Evolutionary conservation across 352 stramenopile genomes (phyloP), one percentile per base, ranked within the genome.

Genomic region (Pythium sukuiense): DNA sequence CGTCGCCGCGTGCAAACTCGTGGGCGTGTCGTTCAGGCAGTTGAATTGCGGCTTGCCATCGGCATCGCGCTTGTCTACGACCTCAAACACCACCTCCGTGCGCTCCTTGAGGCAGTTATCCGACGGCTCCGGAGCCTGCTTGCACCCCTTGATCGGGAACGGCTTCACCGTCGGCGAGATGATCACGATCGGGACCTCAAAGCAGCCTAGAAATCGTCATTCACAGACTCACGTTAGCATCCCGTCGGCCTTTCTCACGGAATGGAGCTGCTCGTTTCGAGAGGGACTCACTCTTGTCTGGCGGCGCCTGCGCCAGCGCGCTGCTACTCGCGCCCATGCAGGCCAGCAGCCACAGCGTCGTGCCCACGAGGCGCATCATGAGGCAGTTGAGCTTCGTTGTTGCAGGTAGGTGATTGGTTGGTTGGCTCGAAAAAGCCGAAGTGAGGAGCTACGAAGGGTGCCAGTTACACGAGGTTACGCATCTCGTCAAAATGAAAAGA

Each of bases 131-230:
- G 70, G 72, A 35, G 79, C 63, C 53, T 89, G 80, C 59, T 87
- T 83, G 71, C 85, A 94, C 33, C 73, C 81, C 32, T 70, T 53
- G 39, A 78, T 73, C 32, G 85, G 85, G 65, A 92, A 88, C 33
- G 69, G 73, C 54, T 72, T 63, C 61, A 72, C 64, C 48, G 79
- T 41, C 20, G 83, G 74, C 65, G 81, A 85, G 56, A 92, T 72
- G 41, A 89, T 72, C 46, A 92, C 76, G 37, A 92, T 71, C 2
- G 83, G 83, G 56, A 92, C 66, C 58, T 90, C 83, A 72, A 86
- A 87, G 69, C 83, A 92, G 6, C 37, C 74, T 77, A 82, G 24
- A 58, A 6, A 37, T 8, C 12, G n/a, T 2, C 37, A 6, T 33
- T 33, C 9, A 20, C 7, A 39, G 9, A 55, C 1, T 32, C n/a